Base-by-base conservation (phyloP, 495 filamentous ascomycete species). In the Filosporella fistucella region DNA sequence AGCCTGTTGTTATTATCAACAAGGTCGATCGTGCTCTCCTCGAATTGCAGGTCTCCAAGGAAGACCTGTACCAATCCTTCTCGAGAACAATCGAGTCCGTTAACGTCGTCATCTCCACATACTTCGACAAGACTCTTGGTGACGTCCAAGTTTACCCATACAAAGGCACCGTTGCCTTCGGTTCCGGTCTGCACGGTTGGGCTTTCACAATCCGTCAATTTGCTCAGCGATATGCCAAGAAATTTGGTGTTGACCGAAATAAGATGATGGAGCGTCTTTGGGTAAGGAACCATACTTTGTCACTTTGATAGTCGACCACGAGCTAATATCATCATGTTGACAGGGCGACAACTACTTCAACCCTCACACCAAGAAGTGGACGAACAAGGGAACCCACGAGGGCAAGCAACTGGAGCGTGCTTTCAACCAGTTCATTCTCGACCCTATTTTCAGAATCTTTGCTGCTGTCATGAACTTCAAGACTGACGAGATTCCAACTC, bases 261-360 rank as follows among this genome's bases (percentile, higher is more conserved):
- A 97, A 97, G 89, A 95, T 98, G 94, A 95, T 97, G 83, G 89
- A 95, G 77, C 90, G 94, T 81, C 86, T 98, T 61, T 98, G 93
- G 93, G 88, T 90, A 73, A 71, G 80, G 63, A 25, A 42, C n/a
- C 2, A 4, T 29, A 21, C n/a, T 21, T 21, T 21, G 17, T 21
- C 35, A 38, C 20, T 20, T 8, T 29, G 16, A 17, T 5, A 17
- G 20, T 30, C 12, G 13, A 29, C 1, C 11, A 14, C 11, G 7
- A 28, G 84, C 39, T 57, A 42, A 57, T n/a, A n/a, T n/a, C n/a
- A n/a, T n/a, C 37, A 14, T n/a, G 25, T 21, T 23, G 35, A 8
- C n/a, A 59, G 56, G 93, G 93, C 62, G 94, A 99, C 83, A 96
- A 89, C 77, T 99, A 84, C 80, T 97, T 99, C 85, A 97, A 97